Conservation (phyloP, 768 basidiomycete species). For the Stropharia rugosoannulata region DNA sequence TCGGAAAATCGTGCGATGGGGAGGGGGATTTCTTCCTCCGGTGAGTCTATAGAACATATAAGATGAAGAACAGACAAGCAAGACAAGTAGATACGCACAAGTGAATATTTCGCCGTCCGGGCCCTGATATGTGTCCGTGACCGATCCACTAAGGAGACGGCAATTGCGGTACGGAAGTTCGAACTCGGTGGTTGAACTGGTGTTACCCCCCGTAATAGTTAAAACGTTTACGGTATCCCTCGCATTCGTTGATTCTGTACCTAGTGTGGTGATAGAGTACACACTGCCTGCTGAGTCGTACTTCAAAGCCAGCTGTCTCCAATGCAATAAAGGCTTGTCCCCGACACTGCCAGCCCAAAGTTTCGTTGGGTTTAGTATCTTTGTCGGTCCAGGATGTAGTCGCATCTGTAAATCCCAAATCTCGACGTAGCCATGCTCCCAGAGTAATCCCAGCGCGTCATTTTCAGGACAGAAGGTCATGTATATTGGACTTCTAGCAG, state of each 20-base stretch:
- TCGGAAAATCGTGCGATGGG: slow-evolving; percentile 48
- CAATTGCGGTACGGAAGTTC: slow-evolving; percentile 41
- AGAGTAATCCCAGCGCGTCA: slow-evolving; percentile 66
- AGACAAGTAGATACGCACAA: slow-evolving; percentile 31
- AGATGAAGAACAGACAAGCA: neutral
- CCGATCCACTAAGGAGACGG: slow-evolving; percentile 39
- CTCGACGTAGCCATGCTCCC: slow-evolving; percentile 67
- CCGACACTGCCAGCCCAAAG: slow-evolving; percentile 32
- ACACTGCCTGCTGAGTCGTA: slow-evolving; percentile 7
- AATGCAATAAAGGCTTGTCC: slow-evolving; percentile 17
- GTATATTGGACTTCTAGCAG: slow-evolving; percentile 58
- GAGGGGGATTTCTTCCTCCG: slow-evolving; percentile 16
- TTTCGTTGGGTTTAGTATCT: slow-evolving; percentile 55
- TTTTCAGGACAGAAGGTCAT: slow-evolving; percentile 54
- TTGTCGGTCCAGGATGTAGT: slow-evolving; percentile 52
- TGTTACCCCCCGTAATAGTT: slow-evolving; percentile 20
- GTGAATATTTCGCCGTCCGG: slow-evolving; percentile 45
- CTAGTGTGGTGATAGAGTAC: slow-evolving; percentile 37
- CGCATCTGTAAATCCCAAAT: slow-evolving; percentile 72
- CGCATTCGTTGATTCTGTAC: slow-evolving; percentile 24
- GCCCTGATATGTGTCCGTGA: slow-evolving; percentile 36
- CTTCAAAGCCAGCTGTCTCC: slow-evolving; percentile 29
- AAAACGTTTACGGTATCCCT: slow-evolving; percentile 33
- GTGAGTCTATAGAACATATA: slow-evolving; percentile 8
- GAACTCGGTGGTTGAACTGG: slow-evolving; percentile 13